phyloP scores from a whole-genome alignment of 208 protist species.

The Trypanosomatidae sp. region DNA sequence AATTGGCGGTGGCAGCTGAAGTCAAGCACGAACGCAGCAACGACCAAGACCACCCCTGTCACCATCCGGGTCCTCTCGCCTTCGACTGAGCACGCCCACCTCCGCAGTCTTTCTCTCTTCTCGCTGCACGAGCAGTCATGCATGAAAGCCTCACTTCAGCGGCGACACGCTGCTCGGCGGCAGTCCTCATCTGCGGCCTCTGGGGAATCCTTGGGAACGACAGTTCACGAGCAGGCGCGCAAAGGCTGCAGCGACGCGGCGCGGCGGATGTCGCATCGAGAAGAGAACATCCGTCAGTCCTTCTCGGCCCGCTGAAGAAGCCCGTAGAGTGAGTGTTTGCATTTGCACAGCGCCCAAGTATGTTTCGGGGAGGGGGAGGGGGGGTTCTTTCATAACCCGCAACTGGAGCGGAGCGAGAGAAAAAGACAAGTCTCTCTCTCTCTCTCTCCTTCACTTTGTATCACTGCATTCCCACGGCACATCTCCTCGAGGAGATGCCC shows the following conservation, averaged over 20 bases:
- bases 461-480: neutral
- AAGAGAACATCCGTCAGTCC: conserved; percentile 79
- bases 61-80: conserved; percentile 21
- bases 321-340: neutral
- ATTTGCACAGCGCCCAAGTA: neutral
- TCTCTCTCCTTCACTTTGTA: neutral
- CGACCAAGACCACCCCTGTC: neutral
- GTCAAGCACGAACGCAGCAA: neutral
- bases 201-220: conserved; percentile 4
- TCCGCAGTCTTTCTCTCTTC: conserved; percentile 24
- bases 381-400: neutral
- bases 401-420: neutral
- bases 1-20: conserved; percentile 11
- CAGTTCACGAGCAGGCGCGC: conserved; percentile 50
- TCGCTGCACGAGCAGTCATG: conserved; percentile 22
- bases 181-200: conserved; percentile 7
- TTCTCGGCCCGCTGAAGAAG: conserved; percentile 38
- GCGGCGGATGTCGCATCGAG: conserved; percentile 62
- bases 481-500: neutral
- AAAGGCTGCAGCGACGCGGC: conserved; percentile 54
- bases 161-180: conserved; percentile 14
- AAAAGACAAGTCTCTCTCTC: neutral
- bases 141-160: conserved; percentile 8
- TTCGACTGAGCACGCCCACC: conserved; percentile 18
- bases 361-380: too few species aligned